Evolutionary conservation across 2,329 filamentous ascomycete species (phyloP), one percentile per base, ranked within the genome.

Genomic region (Epichloe sp.): DNA sequence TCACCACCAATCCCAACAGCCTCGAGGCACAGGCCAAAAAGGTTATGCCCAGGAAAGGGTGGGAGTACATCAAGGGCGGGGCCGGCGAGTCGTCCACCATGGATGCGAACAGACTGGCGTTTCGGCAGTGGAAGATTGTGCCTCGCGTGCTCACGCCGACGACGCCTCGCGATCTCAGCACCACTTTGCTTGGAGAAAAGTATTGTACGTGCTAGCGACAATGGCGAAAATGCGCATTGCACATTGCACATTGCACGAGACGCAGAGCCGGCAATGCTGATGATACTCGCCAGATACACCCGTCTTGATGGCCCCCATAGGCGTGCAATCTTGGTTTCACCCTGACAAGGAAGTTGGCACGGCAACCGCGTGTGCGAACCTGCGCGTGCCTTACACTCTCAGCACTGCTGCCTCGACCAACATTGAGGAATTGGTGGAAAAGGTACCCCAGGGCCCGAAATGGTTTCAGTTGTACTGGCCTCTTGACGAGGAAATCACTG

Each of bases 401-500:
- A 82, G 77, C 54, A 87, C 84, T 1, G 83, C 84, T 1, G 75
- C 79, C 3, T 71, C 76, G 2, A 72, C 75, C 35, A 76, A 75
- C 1, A 83, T 88, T 52, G 83, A 87, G 61, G 77, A 87, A 47
- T 76, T 86, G 0, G 82, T 80, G 0, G 60, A 69, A 7, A 79
- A 79, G 0, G 79, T 75, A 48, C 76, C 75, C 0, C 66, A 75
- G 5, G 78, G 78, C 0, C 70, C 75, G 35, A 70, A 82, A 11
- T 89, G 83, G 82, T 89, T 76, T 62, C 85, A 89, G 61, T 74
- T 89, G 0, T 89, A 89, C 67, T 88, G 83, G 82, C 84, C 85
- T 0, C 67, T 73, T 19, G 76, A 79, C 50, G 75, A 88, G 49
- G 77, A 82, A 3, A 70, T 88, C 50, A 88, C 84, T 0, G 68